phyloP scores from a whole-genome alignment of 1,284 basidiomycete species.

The Baeospora myosura region DNA sequence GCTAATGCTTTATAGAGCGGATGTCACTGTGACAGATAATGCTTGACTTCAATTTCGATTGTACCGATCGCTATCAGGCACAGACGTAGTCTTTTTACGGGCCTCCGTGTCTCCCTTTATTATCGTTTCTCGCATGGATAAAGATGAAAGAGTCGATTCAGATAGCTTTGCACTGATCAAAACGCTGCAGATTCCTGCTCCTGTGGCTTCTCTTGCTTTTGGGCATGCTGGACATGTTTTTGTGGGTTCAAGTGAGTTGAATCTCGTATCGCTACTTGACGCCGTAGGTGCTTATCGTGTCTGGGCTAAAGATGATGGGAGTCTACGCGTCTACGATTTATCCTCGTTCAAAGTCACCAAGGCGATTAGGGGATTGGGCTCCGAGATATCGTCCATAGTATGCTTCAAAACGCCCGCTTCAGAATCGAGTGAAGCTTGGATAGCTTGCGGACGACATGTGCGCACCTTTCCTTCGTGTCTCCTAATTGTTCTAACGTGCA shows the following conservation, averaged over 20 bases:
- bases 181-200: conserved; percentile 33
- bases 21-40: too few species aligned
- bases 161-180: conserved; percentile 4
- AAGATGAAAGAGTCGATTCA: neutral
- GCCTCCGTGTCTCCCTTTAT: too few species aligned
- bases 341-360: conserved; percentile 54
- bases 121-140: too few species aligned
- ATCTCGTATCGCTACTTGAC: conserved; percentile 1
- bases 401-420: conserved; percentile 33
- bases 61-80: too few species aligned
- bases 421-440: conserved; percentile 44
- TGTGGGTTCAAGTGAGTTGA: conserved; percentile 43
- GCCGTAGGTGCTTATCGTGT: neutral
- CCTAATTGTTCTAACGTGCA: conserved; percentile 9
- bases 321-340: conserved; percentile 56
- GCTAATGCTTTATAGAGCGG: too few species aligned
- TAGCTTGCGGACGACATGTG: conserved; percentile 55
- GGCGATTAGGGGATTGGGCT: conserved; percentile 50
- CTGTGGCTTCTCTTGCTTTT: conserved; percentile 40
- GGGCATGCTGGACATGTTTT: conserved; percentile 38
- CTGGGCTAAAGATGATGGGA: conserved; percentile 53
- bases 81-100: too few species aligned
- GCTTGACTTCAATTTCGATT: too few species aligned
- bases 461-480: conserved; percentile 16
- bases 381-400: conserved; percentile 54